Percentiles rank a stretch among this genome's conserved stretches.
Conservation (phyloP, 2,329 filamentous ascomycete genomes). For the Colletotrichum tamarilloi region DNA sequence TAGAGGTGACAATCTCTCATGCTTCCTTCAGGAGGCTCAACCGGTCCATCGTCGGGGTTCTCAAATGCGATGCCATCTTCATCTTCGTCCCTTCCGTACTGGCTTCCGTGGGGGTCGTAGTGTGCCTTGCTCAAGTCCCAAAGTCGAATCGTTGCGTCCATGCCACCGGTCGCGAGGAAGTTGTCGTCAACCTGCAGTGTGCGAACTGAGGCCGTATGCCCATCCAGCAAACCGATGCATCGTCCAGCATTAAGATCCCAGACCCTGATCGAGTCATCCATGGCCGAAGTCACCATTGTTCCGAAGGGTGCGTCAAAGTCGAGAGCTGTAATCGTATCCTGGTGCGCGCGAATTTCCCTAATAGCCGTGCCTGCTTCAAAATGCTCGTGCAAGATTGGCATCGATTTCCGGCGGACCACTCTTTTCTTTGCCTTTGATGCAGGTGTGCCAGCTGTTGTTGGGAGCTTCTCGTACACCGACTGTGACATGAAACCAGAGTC, state of each 20-base stretch:
- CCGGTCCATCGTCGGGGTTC: slow-evolving; percentile 73
- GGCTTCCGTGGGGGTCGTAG: slow-evolving; percentile 77
- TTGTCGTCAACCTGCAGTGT: slow-evolving; percentile 96
- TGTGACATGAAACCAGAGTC: slow-evolving; percentile 89
- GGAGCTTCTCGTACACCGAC: slow-evolving; percentile 95
- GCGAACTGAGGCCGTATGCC: slow-evolving; percentile 93
- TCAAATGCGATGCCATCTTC: slow-evolving; percentile 79
- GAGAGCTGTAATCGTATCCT: slow-evolving; percentile 86
- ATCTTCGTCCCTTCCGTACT: slow-evolving; percentile 67
- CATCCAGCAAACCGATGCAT: slow-evolving; percentile 91
- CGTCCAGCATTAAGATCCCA: slow-evolving; percentile 96
- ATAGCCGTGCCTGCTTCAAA: slow-evolving; percentile 91
- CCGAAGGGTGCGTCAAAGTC: slow-evolving; percentile 99
- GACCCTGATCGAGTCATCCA: slow-evolving; percentile 94
- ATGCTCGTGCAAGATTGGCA: slow-evolving; percentile 96
- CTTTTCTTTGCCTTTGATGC: slow-evolving; percentile 63
- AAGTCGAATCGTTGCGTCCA: slow-evolving; percentile 92
- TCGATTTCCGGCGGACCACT: slow-evolving; percentile 79
- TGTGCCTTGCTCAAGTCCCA: slow-evolving; percentile 95
- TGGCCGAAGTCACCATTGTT: slow-evolving; percentile 88
- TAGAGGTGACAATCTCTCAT: slow-evolving; percentile 93
- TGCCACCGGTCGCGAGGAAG: slow-evolving; percentile 91
- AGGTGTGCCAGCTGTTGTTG: slow-evolving; percentile 62
- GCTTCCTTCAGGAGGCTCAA: slow-evolving; percentile 80
- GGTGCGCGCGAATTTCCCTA: slow-evolving; percentile 88